Base-by-base conservation (phyloP, 768 basidiomycete species). In the Serpula lacrymans region DNA sequence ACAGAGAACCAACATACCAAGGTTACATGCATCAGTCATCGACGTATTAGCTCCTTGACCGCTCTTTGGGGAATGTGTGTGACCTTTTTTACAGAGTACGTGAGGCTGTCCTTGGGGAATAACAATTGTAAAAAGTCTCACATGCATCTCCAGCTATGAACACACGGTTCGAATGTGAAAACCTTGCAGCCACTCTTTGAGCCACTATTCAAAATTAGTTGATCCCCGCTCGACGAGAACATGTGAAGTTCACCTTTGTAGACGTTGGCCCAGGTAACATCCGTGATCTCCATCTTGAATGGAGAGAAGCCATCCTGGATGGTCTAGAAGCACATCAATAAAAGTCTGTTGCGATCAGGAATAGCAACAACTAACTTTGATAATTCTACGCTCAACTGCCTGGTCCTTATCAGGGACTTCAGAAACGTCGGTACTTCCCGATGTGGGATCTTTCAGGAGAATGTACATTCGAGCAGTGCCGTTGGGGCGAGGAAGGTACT, bases 61-160 rank as follows among this genome's bases (percentile, higher is more conserved):
- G 10, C 56, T 56, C 33, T 55, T 57, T 5, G 57, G 56, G 10
- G 54, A 57, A 42, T 57, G 57, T 10, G 53, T 57, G 35, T 59
- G 57, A 29, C 47, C 36, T 37, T 27, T 8, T 14, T 22, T 24
- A 37, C 21, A 16, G 36, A 22, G 22, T 22, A 18, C 36, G 16
- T n/a, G 13, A 13, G 25, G 11, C 6, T 22, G 12, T 26, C 36
- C 21, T 37, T 18, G n/a, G n/a, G n/a, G n/a, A n/a, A n/a, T n/a
- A n/a, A n/a, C n/a, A 18, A 14, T 7, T 33, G 7, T 33, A 14
- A n/a, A 29, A n/a, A n/a, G n/a, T n/a, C 36, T 24, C 13, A 22
- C 48, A 49, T 29, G 52, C 52, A 35, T 53, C 52, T 11, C 57
- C 57, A 4, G 43, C 46, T 24, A 56, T 47, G 32, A 58, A 58